Percentiles rank a stretch among this genome's conserved stretches.
These are phyloP conservation scores for Colletotrichum falcatum DNA, from an alignment of 2,329 filamentous ascomycete species.

Conservation along the genomic window DNA sequence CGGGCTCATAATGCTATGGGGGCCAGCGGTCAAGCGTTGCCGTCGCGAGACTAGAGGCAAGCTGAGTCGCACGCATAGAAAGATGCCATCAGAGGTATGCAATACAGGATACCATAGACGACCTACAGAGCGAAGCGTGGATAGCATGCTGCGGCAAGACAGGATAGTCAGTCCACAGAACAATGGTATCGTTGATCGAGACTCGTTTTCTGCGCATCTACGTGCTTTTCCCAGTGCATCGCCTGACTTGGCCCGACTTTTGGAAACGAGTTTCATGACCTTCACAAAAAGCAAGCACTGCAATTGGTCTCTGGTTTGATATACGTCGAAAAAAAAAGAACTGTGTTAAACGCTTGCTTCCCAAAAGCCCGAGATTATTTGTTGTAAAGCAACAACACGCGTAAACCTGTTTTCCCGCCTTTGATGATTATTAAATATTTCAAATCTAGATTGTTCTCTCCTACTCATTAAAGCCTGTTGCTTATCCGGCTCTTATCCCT, in stretches of 20 bases:
- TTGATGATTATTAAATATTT: not conserved
- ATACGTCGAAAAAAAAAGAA: not conserved
- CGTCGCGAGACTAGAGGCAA: not conserved
- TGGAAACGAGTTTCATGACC: no score
- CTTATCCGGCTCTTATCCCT: not conserved
- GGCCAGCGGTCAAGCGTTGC: not conserved
- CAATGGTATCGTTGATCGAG: not conserved
- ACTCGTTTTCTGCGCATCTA: no score
- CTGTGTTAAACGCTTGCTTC: conserved; percentile 11
- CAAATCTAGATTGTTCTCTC: not conserved
- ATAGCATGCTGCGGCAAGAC: not conserved
- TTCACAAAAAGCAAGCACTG: not conserved
- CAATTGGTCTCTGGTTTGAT: not conserved
- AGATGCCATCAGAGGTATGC: not conserved
- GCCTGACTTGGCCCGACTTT: not conserved
- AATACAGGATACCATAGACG: not conserved
- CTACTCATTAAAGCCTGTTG: no score
- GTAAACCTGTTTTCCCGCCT: not conserved
- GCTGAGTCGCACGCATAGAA: no score
- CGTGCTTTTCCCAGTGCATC: not conserved
- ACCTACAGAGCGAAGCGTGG: not conserved
- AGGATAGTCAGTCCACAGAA: not conserved
- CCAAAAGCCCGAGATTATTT: conserved; percentile 8
- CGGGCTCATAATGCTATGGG: not conserved
- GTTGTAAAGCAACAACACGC: not conserved